Evolutionary conservation across 2,329 filamentous ascomycete genomes (phyloP).

Genomic region (Laburnicola sp.): DNA sequence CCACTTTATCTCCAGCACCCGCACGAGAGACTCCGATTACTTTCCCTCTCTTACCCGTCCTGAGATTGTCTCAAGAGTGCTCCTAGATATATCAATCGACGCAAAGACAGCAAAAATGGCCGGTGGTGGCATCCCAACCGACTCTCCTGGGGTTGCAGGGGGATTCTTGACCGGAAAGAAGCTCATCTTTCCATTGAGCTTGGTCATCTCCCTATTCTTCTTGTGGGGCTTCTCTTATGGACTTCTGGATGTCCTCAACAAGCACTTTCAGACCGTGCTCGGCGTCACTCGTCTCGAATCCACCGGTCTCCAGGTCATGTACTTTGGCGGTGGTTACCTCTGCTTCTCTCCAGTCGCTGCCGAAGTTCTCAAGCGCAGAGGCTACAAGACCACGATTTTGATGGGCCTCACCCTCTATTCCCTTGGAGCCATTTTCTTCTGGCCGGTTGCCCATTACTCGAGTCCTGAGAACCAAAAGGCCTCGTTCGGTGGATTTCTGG

Average conservation of each 20-base stretch:
- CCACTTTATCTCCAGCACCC: background rate
- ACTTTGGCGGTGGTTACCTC: conserved; percentile 70
- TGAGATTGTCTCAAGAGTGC: background rate
- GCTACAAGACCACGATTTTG: conserved; percentile 59
- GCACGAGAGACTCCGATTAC: background rate
- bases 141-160: conserved; percentile 2
- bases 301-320: conserved; percentile 66
- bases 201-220: conserved; percentile 76
- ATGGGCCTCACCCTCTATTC: conserved; percentile 7
- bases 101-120: conserved; percentile 5
- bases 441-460: conserved; percentile 43
- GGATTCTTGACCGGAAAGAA: conserved; percentile 10
- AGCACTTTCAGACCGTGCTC: conserved; percentile 64
- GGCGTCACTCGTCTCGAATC: conserved; percentile 62
- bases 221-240: conserved; percentile 88
- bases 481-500: conserved; percentile 58
- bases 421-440: conserved; percentile 61
- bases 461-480: conserved; percentile 57
- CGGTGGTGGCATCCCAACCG: conserved; percentile 6
- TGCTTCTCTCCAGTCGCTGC: conserved; percentile 66
- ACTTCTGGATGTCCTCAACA: conserved; percentile 76
- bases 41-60: background rate
- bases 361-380: conserved; percentile 57
- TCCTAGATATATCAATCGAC: background rate
- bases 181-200: conserved; percentile 7